These are phyloP conservation scores for Apiospora koreana DNA, from an alignment of 2,329 filamentous ascomycete genomes.

Conservation along the genomic window DNA sequence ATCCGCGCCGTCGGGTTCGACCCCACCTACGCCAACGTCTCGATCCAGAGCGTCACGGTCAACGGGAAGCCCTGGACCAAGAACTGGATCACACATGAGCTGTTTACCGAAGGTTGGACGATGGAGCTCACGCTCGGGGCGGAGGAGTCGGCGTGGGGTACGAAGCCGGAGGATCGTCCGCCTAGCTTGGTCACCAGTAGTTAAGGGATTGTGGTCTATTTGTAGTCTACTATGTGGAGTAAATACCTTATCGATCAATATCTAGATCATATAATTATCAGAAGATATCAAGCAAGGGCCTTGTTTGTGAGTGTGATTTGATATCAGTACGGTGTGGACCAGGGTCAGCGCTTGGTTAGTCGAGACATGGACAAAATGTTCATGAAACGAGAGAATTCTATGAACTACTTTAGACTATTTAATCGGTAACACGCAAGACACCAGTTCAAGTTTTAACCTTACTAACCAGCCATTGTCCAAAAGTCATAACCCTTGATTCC, in stretches of 20 bases:
- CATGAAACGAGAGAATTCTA: no score
- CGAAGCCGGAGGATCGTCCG: conserved; percentile 49
- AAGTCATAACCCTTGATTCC: no score
- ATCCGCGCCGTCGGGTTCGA: conserved; percentile 60
- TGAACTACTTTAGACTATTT: no score
- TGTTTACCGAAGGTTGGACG: conserved; percentile 57
- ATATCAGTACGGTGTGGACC: no score
- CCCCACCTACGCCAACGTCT: conserved; percentile 52
- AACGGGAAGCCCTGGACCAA: conserved; percentile 55
- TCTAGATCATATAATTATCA: neutral
- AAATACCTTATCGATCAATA: neutral
- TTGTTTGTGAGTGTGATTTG: no score
- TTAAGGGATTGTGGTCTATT: neutral
- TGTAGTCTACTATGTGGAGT: neutral
- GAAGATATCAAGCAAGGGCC: no score
- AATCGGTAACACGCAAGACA: no score
- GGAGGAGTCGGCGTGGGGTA: conserved; percentile 65
- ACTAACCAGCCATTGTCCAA: no score
- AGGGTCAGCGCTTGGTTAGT: no score
- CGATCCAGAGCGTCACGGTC: conserved; percentile 58
- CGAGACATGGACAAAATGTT: no score
- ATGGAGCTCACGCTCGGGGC: conserved; percentile 62
- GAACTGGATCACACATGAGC: conserved; percentile 63
- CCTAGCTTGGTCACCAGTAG: conserved; percentile 23
- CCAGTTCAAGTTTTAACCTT: no score